These are phyloP conservation scores for Phoma sp. DNA, from an alignment of 2,329 filamentous ascomycete genomes.

Conservation along the genomic window DNA sequence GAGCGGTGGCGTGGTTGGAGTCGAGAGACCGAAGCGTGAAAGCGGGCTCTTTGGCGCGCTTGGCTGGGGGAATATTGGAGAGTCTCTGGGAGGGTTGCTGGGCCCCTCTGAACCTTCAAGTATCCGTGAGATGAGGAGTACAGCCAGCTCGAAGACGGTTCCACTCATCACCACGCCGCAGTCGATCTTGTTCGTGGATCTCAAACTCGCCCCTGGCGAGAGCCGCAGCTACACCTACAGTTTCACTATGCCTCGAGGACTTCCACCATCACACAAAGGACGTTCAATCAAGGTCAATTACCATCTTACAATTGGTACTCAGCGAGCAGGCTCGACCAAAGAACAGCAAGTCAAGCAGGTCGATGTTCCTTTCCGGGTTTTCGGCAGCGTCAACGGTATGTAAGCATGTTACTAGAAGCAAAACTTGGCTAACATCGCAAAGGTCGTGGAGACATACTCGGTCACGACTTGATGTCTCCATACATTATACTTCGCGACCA, in stretches of 20 bases:
- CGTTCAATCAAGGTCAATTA: slow-evolving; percentile 95
- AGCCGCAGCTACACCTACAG: slow-evolving; percentile 86
- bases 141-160: slow-evolving; percentile 83
- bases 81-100: slow-evolving; percentile 86
- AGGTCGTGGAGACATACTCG: slow-evolving; percentile 82
- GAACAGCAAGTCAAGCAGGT: slow-evolving; percentile 86
- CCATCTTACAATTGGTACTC: slow-evolving; percentile 88
- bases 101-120: slow-evolving; percentile 87
- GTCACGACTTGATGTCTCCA: slow-evolving; percentile 92
- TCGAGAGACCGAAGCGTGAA: slow-evolving; percentile 76
- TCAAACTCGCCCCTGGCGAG: slow-evolving; percentile 86
- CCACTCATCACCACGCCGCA: slow-evolving; percentile 94
- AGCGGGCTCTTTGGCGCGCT: slow-evolving; percentile 83
- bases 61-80: slow-evolving; percentile 87
- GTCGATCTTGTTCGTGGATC: slow-evolving; percentile 93
- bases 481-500: slow-evolving; percentile 89
- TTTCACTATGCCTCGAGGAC: slow-evolving; percentile 82
- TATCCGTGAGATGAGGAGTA: slow-evolving; percentile 93
- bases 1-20: slow-evolving; percentile 82
- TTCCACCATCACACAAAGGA: slow-evolving; percentile 91
- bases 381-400: slow-evolving; percentile 85
- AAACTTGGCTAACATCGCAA: slow-evolving; percentile 25
- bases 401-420: background rate
- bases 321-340: slow-evolving; percentile 78
- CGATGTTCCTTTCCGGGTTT: slow-evolving; percentile 88